Evolutionary conservation across 2,329 filamentous ascomycete species (phyloP).

Genomic region (Didymella segeticola): DNA sequence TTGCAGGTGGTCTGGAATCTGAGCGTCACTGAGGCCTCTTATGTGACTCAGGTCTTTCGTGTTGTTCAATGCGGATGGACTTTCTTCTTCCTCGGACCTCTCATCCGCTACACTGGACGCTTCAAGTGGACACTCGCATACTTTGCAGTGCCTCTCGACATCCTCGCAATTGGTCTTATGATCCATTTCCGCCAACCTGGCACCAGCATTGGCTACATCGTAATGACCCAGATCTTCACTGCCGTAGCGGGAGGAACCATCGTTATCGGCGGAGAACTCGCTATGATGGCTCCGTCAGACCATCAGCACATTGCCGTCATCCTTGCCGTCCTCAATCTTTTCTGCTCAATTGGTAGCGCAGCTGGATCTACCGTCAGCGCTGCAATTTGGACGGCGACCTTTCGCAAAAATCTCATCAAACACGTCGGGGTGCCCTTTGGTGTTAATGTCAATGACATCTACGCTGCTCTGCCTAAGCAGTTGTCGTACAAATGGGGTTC

Average conservation of each 20-base stretch:
- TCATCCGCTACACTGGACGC: slow-evolving; percentile 25
- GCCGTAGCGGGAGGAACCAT: slow-evolving; percentile 32
- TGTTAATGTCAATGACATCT: slow-evolving; percentile 50
- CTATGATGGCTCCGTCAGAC: slow-evolving; percentile 26
- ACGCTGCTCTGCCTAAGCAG: slow-evolving; percentile 61
- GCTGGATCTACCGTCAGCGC: slow-evolving; percentile 60
- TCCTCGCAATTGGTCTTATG: slow-evolving; percentile 34
- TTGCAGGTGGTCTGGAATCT: slow-evolving; percentile 47
- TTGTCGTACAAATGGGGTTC: slow-evolving; percentile 59
- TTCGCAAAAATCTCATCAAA: slow-evolving; percentile 57
- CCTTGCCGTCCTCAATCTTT: slow-evolving; percentile 61
- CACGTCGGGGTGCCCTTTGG: slow-evolving; percentile 49
- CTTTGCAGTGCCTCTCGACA: slow-evolving; percentile 28
- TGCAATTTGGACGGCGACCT: slow-evolving; percentile 67
- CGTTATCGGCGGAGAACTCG: slow-evolving; percentile 29
- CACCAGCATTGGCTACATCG: slow-evolving; percentile 33
- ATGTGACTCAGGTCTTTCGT: slow-evolving; percentile 44
- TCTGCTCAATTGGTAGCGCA: slow-evolving; percentile 60
- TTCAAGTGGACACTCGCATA: slow-evolving; percentile 28
- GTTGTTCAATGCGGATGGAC: slow-evolving; percentile 33
- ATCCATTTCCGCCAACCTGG: slow-evolving; percentile 36
- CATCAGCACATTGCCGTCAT: slow-evolving; percentile 29
- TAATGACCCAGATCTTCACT: slow-evolving; percentile 40
- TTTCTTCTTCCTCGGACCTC: slow-evolving; percentile 25
- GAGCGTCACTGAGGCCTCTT: slow-evolving; percentile 38